These are phyloP conservation scores for Chlamydomonas sp. DNA, from an alignment of 139 green algal genomes.

Conservation along the genomic window DNA sequence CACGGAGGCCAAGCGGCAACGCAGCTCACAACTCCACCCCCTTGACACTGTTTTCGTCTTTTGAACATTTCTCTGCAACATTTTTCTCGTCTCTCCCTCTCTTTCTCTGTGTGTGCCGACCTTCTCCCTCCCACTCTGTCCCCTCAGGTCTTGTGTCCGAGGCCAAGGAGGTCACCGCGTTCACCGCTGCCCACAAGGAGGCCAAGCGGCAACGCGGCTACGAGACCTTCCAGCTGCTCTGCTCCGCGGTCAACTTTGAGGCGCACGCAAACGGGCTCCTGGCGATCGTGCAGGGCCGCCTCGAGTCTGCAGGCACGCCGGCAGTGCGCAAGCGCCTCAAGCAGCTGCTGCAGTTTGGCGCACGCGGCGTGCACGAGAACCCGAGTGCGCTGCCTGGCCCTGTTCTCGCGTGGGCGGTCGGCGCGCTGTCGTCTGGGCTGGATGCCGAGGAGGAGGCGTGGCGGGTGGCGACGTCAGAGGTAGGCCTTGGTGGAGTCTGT, in stretches of 20 bases:
- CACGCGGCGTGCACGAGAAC: constrained; percentile 63
- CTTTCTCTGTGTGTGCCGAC: too few species aligned
- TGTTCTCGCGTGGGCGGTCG: constrained; percentile 55
- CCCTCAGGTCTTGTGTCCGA: constrained; percentile 41
- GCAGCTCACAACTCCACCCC: too few species aligned
- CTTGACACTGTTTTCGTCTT: too few species aligned
- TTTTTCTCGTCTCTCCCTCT: too few species aligned
- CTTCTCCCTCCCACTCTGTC: background rate
- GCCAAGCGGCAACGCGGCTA: constrained; percentile 56
- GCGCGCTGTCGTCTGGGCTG: constrained; percentile 37
- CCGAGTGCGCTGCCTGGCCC: constrained; percentile 44
- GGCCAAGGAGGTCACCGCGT: constrained; percentile 64
- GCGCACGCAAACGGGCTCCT: constrained; percentile 40
- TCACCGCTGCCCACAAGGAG: constrained; percentile 72
- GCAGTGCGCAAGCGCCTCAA: constrained; percentile 54
- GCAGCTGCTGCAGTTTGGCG: constrained; percentile 61
- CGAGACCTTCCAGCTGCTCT: constrained; percentile 70
- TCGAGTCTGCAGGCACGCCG: constrained; percentile 41
- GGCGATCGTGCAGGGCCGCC: constrained; percentile 19
- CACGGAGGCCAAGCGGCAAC: too few species aligned
- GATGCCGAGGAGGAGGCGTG: constrained; percentile 31
- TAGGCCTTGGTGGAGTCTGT: background rate
- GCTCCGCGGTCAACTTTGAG: constrained; percentile 50
- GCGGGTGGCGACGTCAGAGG: constrained; percentile 29
- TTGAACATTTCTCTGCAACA: too few species aligned